These are phyloP conservation scores for Xylaria hypoxylon DNA, from an alignment of 2,329 filamentous ascomycete genomes.

Conservation along the genomic window DNA sequence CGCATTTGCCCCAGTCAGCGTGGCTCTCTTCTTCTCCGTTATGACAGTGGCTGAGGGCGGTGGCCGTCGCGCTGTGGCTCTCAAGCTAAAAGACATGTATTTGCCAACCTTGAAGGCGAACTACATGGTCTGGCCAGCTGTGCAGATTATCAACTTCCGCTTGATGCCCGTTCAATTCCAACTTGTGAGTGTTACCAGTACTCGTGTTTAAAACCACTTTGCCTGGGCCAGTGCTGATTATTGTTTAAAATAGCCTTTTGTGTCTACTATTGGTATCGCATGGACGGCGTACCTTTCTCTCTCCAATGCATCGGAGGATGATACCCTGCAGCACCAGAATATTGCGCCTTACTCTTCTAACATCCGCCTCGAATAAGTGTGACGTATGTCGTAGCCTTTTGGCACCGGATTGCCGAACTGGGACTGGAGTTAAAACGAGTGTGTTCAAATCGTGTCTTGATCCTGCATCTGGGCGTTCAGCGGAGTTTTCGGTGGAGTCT, in stretches of 20 bases:
- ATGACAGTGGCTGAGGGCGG: slow-evolving; percentile 98
- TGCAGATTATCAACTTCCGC: slow-evolving; percentile 97
- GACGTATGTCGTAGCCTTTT: not conserved
- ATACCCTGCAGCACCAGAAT: slow-evolving; percentile 50
- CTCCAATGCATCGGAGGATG: slow-evolving; percentile 85
- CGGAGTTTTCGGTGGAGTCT: slow-evolving; percentile 24
- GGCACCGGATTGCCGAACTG: not conserved
- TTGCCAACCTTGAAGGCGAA: slow-evolving; percentile 95
- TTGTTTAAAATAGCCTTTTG: slow-evolving; percentile 77
- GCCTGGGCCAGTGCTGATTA: slow-evolving; percentile 24
- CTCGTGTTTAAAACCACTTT: not conserved
- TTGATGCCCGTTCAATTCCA: slow-evolving; percentile 96
- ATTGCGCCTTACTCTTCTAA: slow-evolving; percentile 50
- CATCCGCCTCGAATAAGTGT: slow-evolving; percentile 51
- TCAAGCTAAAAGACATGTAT: slow-evolving; percentile 95
- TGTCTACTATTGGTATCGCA: slow-evolving; percentile 93
- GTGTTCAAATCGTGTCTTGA: slow-evolving; percentile 17
- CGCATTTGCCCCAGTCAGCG: slow-evolving; percentile 88
- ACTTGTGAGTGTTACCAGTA: slow-evolving; percentile 73
- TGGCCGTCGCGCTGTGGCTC: slow-evolving; percentile 78
- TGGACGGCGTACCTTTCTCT: slow-evolving; percentile 98
- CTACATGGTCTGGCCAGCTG: slow-evolving; percentile 92
- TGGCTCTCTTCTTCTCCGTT: slow-evolving; percentile 90
- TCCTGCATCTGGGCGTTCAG: slow-evolving; percentile 28
- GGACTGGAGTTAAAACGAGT: not conserved